Conservation (phyloP, 768 basidiomycete species). For the Boletus sensibilis region DNA sequence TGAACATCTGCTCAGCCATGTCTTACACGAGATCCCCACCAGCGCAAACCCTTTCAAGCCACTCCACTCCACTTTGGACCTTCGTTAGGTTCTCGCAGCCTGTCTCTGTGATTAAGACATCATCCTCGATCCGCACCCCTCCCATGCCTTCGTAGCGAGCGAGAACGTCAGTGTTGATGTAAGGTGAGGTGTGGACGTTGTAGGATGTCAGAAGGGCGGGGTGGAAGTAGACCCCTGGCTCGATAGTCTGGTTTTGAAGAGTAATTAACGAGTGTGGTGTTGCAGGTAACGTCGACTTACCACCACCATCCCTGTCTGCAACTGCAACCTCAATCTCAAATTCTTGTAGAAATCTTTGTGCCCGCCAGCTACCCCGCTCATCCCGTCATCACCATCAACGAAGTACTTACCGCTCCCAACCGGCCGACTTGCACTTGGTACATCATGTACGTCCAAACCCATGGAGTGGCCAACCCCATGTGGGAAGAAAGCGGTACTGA, state of each 20-base stretch:
- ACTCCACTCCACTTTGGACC: constrained; percentile 76
- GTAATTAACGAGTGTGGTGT: background rate
- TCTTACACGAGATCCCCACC: constrained; percentile 40
- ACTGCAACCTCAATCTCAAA: constrained; percentile 71
- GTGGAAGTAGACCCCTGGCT: constrained; percentile 88
- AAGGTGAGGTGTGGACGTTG: constrained; percentile 51
- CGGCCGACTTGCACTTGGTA: constrained; percentile 81
- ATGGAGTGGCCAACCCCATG: constrained; percentile 91
- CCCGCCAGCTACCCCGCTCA: constrained; percentile 57
- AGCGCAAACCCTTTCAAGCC: constrained; percentile 81
- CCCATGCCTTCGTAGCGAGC: constrained; percentile 73
- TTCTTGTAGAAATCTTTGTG: constrained; percentile 76
- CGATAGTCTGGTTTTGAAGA: constrained; percentile 62
- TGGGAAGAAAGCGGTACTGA: constrained; percentile 88
- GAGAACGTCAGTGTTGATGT: constrained; percentile 38
- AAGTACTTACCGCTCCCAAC: constrained; percentile 45
- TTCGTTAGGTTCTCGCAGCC: constrained; percentile 86
- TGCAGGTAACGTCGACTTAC: constrained; percentile 44
- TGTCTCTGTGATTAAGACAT: constrained; percentile 69
- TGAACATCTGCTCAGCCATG: constrained; percentile 7
- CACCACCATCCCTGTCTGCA: constrained; percentile 82
- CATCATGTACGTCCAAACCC: constrained; percentile 94
- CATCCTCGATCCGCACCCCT: constrained; percentile 93
- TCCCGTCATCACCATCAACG: constrained; percentile 77
- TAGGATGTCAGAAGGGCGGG: constrained; percentile 69